Base-by-base conservation (phyloP, 1,284 basidiomycete species). In the Marasmius tenuissimus region DNA sequence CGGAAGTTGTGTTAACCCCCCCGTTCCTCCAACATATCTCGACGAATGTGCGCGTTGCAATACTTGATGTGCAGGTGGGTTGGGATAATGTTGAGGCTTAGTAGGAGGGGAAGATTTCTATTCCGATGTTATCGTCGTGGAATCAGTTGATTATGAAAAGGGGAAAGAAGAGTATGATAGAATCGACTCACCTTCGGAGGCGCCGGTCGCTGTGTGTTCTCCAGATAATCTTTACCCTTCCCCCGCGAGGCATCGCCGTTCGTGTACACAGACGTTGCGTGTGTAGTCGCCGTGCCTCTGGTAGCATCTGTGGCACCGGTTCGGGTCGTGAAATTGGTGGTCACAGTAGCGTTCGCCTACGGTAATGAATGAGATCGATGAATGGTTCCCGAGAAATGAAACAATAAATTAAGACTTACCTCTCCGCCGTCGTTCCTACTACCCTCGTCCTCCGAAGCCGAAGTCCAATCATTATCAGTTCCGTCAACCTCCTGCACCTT, bases 401-500 rank as follows among this genome's bases (percentile, higher is more conserved):
- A 35, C 61, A 61, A 37, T 58, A 18, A 5, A 54, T 2, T 3
- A 37, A 4, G 34, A 27, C 34, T 54, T 37, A 54, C 52, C 34
- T 54, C 52, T 3, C 18, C 18, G 11, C 4, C 61, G 5, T 45
- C 59, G 16, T 16, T 35, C 57, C 45, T 42, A 37, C 57, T 58
- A 22, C 55, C 63, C 33, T 64, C 67, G 27, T 64, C 66, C 55
- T 68, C 63, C 63, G 69, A 58, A 22, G 64, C 69, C n/a, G 57
- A 57, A 20, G 60, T 61, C 37, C 60, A 56, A 35, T 79, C 71
- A 16, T 79, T 82, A 61, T 85, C 85, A 10, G 81, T 85, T 33
- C 81, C 81, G 82, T 83, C 87, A 22, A 57, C 37, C 35, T 52
- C 57, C n/a, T 58, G 50, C 49, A 55, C 56, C 45, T 56, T 56